These are phyloP conservation scores for Cucurbita pepo DNA, from an alignment of 306 rosid species.

Conservation along the genomic window DNA sequence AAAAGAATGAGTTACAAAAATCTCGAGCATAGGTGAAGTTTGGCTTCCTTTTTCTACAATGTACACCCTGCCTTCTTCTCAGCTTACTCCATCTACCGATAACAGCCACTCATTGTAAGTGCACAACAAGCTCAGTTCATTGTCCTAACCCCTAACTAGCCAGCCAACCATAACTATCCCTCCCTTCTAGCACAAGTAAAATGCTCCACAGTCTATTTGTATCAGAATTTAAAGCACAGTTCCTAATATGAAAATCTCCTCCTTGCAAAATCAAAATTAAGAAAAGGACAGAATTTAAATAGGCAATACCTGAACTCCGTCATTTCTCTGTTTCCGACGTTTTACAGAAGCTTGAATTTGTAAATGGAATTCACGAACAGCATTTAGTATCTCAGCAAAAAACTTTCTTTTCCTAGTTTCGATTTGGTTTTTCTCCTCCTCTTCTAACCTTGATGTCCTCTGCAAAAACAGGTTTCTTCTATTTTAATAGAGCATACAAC, in stretches of 20 bases:
- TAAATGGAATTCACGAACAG: constrained; percentile 91
- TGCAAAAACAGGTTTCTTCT: constrained; percentile 34
- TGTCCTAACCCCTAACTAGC: not conserved
- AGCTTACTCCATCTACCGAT: not conserved
- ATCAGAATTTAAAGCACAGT: not conserved
- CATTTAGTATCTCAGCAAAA: constrained; percentile 73
- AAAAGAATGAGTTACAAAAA: not conserved
- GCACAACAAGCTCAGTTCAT: not conserved
- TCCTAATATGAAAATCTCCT: not conserved
- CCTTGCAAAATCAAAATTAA: not conserved
- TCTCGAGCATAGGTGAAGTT: not conserved
- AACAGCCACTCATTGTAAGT: not conserved
- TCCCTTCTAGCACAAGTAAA: not conserved
- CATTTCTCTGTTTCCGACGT: constrained; percentile 90
- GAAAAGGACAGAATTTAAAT: constrained; percentile 3
- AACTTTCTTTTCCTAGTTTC: constrained; percentile 88
- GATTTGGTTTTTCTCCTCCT: constrained; percentile 65
- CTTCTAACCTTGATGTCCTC: constrained; percentile 81
- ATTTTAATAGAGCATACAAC: constrained; percentile 3
- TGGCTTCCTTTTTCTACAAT: not conserved
- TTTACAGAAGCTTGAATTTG: constrained; percentile 85
- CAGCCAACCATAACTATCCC: not conserved
- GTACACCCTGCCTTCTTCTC: not conserved
- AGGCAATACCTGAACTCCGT: constrained; percentile 51
- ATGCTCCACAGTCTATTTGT: not conserved